phyloP scores from a whole-genome alignment of 208 protist genomes.

The Trypanosomatidae sp. region DNA sequence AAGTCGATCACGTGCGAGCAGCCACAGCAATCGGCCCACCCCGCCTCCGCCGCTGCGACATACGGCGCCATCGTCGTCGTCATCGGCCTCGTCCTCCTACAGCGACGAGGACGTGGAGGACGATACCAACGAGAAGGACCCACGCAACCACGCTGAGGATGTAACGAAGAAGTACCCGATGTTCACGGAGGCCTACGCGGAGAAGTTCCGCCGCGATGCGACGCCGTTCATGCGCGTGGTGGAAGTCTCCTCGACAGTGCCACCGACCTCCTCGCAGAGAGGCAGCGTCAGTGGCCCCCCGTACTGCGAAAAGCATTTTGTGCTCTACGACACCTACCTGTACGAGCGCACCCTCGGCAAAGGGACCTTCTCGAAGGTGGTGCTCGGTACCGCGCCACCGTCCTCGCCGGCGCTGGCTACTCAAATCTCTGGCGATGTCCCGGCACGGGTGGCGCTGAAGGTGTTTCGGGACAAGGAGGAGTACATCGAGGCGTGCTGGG shows the following conservation, averaged over 20 bases:
- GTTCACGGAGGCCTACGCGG: slow-evolving; percentile 61
- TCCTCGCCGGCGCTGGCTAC: slow-evolving; percentile 11
- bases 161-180: slow-evolving; percentile 55
- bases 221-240: slow-evolving; percentile 53
- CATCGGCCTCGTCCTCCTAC: slow-evolving; percentile 15
- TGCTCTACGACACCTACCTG: slow-evolving; percentile 73
- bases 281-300: not conserved
- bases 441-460: slow-evolving; percentile 60
- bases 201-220: slow-evolving; percentile 34
- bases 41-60: slow-evolving; percentile 14
- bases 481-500: slow-evolving; percentile 74
- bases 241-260: slow-evolving; percentile 5
- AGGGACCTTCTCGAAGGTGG: slow-evolving; percentile 85
- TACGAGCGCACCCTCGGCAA: slow-evolving; percentile 64
- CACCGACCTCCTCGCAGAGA: not conserved
- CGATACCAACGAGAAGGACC: slow-evolving; percentile 29
- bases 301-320: slow-evolving; percentile 25
- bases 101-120: slow-evolving; percentile 29
- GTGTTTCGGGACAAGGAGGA: slow-evolving; percentile 71
- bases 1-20: slow-evolving; percentile 31
- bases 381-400: slow-evolving; percentile 36
- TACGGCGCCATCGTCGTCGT: slow-evolving; percentile 15
- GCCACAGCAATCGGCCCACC: slow-evolving; percentile 22
- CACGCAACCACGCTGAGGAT: slow-evolving; percentile 37
- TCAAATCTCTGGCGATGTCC: slow-evolving; percentile 20